These are phyloP conservation scores for Avena insularis DNA, from an alignment of 176 grass and related monocot genomes.

Conservation along the genomic window DNA sequence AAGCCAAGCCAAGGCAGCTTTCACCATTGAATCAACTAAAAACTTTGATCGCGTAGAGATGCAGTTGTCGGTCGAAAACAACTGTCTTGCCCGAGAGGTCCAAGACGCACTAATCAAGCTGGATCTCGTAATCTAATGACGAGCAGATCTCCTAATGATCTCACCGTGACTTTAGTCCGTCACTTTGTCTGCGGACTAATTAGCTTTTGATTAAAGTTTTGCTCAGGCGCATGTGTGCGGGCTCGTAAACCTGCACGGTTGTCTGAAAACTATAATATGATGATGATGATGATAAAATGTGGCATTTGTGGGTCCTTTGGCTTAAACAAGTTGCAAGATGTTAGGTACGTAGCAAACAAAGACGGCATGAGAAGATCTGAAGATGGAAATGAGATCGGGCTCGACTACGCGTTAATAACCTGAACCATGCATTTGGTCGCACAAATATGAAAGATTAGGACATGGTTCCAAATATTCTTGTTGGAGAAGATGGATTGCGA, in stretches of 20 bases:
- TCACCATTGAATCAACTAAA: neutral
- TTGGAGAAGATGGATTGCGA: neutral
- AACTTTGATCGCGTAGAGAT: slow-evolving; percentile 54
- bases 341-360: slow-evolving; percentile 33
- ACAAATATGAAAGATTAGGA: neutral
- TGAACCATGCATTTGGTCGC: neutral
- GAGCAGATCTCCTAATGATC: slow-evolving; percentile 31
- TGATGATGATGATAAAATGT: neutral
- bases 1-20: slow-evolving; percentile 16
- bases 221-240: neutral
- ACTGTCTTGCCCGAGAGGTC: slow-evolving; percentile 29
- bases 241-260: slow-evolving; percentile 12
- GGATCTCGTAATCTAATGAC: slow-evolving; percentile 47
- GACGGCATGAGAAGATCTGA: neutral
- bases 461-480: slow-evolving; percentile 38
- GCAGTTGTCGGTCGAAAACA: slow-evolving; percentile 63
- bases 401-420: neutral
- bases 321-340: slow-evolving; percentile 40
- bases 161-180: slow-evolving; percentile 45
- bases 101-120: slow-evolving; percentile 13
- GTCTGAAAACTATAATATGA: neutral
- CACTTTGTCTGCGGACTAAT: slow-evolving; percentile 19
- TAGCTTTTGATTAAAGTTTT: slow-evolving; percentile 47
- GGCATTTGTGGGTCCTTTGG: slow-evolving; percentile 9
- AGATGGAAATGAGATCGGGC: neutral